Base-by-base conservation (phyloP, 352 stramenopile species). In the Phytophthora agathidicida region DNA sequence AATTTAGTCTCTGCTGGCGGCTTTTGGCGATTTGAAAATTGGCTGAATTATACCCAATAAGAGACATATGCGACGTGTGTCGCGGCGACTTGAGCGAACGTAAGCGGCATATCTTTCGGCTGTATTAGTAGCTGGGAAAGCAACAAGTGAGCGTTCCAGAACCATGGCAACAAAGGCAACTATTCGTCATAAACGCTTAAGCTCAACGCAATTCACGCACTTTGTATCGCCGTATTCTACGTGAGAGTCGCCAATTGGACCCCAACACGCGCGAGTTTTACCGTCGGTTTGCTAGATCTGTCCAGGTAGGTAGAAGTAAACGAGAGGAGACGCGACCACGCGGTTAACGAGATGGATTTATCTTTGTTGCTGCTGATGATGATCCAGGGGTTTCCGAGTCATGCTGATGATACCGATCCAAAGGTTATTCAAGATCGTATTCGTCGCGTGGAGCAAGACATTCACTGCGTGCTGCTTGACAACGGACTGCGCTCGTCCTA, bases 211-310 rank as follows among this genome's bases (percentile, higher is more conserved):
- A 56, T 42, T 60, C 61, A 37, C 51, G 65, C 9, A 55, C 61
- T 52, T 61, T 86, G 39, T 86, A 80, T 35, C 61, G 76, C n/a
- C 69, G 52, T 26, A 75, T 86, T 23, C 60, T 83, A 45, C 71
- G 70, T 38, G 59, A 65, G 33, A 80, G 67, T 51, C 66, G 76
- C 17, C 58, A 65, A 1, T 49, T 83, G 24, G 60, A 77, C 49
- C 66, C 72, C 8, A 62, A 79, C 33, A 68, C 60, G 22, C 61
- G 71, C 46, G 65, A 82, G 38, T 72, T 80, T 49, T 86, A 82
- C 48, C 42, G 67, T 9, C 73, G 58, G 51, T 80, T 82, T 44
- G 71, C 73, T 2, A 58, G 76, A 39, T 83, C 71, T 16, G 49
- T 52, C 6, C 59, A 60, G 48, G 48, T 60, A 47, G 48, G 2